Evolutionary conservation across 169 alveolate species (phyloP).

Genomic region (Plasmodium gallinaceum): DNA sequence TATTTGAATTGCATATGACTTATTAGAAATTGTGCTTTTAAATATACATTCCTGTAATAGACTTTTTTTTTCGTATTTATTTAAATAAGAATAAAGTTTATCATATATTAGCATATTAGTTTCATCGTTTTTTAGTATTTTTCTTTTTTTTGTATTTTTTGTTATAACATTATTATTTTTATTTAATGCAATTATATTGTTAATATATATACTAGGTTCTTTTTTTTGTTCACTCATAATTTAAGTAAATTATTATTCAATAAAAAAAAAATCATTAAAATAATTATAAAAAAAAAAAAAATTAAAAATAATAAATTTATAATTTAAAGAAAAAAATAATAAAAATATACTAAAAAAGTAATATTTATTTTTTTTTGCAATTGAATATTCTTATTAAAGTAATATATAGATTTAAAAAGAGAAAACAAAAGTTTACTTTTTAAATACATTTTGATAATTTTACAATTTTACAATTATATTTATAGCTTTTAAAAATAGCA

Average conservation of each 20-base stretch:
- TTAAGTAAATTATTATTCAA: background rate
- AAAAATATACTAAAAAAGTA: too few species aligned
- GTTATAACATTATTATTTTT: background rate
- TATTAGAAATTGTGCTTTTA: background rate
- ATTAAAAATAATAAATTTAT: background rate
- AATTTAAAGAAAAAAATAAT: too few species aligned
- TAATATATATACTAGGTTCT: background rate
- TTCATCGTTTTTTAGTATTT: background rate
- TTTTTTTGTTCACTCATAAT: background rate
- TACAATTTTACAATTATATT: too few species aligned
- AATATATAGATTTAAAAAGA: too few species aligned
- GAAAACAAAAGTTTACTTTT: too few species aligned
- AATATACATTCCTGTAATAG: background rate
- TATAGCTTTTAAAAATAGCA: too few species aligned
- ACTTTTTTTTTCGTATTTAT: conserved; percentile 6
- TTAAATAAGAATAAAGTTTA: conserved; percentile 5
- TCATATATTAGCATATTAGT: background rate
- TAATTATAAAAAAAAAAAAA: background rate
- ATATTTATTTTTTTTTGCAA: too few species aligned
- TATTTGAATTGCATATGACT: background rate
- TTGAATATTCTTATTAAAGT: too few species aligned
- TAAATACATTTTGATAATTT: too few species aligned
- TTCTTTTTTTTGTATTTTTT: background rate
- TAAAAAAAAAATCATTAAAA: background rate
- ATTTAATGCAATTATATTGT: background rate